phyloP scores from a whole-genome alignment of 2,329 filamentous ascomycete genomes.

The Xylaria sp. region DNA sequence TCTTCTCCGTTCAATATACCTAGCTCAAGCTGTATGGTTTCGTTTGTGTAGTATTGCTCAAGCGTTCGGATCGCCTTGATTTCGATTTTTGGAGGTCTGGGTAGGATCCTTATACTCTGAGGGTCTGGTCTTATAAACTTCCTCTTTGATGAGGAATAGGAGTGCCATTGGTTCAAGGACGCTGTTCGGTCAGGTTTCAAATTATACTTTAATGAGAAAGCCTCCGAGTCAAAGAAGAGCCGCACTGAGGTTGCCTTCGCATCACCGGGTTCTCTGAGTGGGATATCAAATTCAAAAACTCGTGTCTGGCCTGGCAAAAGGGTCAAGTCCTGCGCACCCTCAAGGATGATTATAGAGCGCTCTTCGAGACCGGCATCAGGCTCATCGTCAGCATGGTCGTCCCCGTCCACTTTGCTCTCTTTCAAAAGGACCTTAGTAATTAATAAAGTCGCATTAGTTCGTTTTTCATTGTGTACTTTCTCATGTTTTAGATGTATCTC shows the following conservation, averaged over 20 bases:
- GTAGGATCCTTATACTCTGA: conserved; percentile 75
- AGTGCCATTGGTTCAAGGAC: conserved; percentile 61
- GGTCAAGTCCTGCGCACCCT: conserved; percentile 70
- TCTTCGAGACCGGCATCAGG: conserved; percentile 42
- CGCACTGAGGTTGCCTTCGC: conserved; percentile 72
- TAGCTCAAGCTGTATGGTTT: conserved; percentile 74
- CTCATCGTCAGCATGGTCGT: conserved; percentile 43
- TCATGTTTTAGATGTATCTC: conserved; percentile 62
- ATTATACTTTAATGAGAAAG: conserved; percentile 74
- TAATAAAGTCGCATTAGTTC: conserved; percentile 27
- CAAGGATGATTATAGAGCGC: conserved; percentile 53
- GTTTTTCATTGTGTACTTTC: conserved; percentile 26
- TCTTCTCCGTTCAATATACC: conserved; percentile 85
- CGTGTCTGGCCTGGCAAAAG: conserved; percentile 73
- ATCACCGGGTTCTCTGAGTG: conserved; percentile 84
- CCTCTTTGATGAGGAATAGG: conserved; percentile 55
- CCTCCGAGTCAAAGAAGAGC: conserved; percentile 69
- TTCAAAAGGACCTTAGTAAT: conserved; percentile 38
- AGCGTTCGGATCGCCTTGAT: conserved; percentile 71
- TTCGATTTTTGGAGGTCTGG: conserved; percentile 91
- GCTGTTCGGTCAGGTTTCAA: conserved; percentile 61
- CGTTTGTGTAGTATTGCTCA: conserved; percentile 86
- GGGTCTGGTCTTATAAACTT: conserved; percentile 60
- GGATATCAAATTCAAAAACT: conserved; percentile 76
- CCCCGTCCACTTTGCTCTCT: conserved; percentile 44